A percentile compares a stretch with the other conserved stretches of the same genome.
Conservation (phyloP, 306 rosid species). For the Carpinus fangiana region DNA sequence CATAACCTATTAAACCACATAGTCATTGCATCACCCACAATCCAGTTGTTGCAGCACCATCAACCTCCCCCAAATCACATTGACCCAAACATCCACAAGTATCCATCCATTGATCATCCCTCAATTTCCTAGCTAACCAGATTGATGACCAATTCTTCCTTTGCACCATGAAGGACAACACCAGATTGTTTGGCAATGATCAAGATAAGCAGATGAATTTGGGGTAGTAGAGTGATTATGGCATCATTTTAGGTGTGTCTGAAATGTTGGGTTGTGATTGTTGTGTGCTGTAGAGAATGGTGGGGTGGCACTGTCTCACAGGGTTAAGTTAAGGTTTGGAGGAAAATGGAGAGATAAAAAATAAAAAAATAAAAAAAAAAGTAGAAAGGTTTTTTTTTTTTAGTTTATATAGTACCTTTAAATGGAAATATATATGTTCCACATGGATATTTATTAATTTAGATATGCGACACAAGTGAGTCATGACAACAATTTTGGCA, state of each 20-base stretch:
- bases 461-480: background rate
- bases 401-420: background rate
- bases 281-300: background rate
- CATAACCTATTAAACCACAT: background rate
- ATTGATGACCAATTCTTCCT: background rate
- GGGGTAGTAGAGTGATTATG: background rate
- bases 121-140: background rate
- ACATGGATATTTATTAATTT: background rate
- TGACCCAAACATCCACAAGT: background rate
- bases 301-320: background rate
- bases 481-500: too few species aligned
- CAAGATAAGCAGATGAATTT: background rate
- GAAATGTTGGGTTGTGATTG: background rate
- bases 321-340: background rate
- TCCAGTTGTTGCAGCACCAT: background rate
- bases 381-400: too few species aligned
- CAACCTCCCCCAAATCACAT: background rate
- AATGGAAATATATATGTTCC: background rate
- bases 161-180: background rate
- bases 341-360: background rate
- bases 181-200: background rate
- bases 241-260: background rate
- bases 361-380: too few species aligned
- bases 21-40: background rate
- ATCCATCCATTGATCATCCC: background rate